Base-by-base conservation (phyloP, 129 eudicot species). In the Cynara cardunculus region DNA sequence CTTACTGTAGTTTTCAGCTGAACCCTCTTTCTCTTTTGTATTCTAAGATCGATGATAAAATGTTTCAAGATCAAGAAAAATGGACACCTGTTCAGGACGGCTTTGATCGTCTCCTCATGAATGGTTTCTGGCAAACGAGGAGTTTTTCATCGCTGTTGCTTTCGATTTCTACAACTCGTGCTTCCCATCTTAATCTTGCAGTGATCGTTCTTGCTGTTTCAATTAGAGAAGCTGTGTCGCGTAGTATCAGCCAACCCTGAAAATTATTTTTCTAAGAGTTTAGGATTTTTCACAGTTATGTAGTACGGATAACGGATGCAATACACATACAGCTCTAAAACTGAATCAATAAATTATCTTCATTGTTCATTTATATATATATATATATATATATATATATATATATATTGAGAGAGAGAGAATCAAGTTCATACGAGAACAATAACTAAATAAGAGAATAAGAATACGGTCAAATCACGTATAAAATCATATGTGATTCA, bases 161-260 rank as follows among this genome's bases (percentile, higher is more conserved):
- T 81, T 96, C 97, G 8, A 92, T 87, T 84, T 92, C 99, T 24
- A 96, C 91, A 26, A 96, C 90, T 61, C 99, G 91, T 3, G 98
- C 97, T 68, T 96, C 99, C 99, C 99, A 96, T 89, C 87, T 92
- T 78, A 96, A 72, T n/a, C 87, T 81, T 72, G 97, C 76, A 1
- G 90, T 76, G 1, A 90, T 83, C 30, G 89, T 81, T 87, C 99
- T 93, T 83, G 97, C 93, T 37, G 85, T 78, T 84, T 96, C 97
- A 22, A 96, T 88, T 3, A 91, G 87, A 75, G 93, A 75, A 11
- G 87, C 65, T 7, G 84, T 67, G 85, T 96, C 99, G 0, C 94
- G 91, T 12, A 96, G 78, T 77, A 96, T 86, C 79, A 93, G 88
- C 99, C 99, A 96, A 18, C 99, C 99, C 99, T 96, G 90, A 83